A percentile compares a stretch with the other conserved stretches of the same genome.
These are phyloP conservation scores for Magnolia officinalis DNA, from an alignment of 164 flowering plant species.

Conservation along the genomic window DNA sequence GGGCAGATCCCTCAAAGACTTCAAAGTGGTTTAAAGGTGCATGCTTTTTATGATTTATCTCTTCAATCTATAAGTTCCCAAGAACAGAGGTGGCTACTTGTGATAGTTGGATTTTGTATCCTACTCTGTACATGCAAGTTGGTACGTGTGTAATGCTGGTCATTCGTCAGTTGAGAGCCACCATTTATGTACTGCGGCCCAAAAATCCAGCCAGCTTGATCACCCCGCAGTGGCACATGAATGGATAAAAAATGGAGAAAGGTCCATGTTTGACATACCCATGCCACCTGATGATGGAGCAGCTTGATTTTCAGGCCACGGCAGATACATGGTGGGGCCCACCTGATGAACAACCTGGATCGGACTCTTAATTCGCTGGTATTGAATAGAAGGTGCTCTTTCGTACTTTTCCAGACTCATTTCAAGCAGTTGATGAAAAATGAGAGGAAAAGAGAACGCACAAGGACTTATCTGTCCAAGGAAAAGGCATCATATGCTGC, in stretches of 20 bases:
- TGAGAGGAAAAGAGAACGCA: slow-evolving; percentile 16
- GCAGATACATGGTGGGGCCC: too few species aligned
- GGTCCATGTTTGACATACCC: neutral
- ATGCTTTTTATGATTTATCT: neutral
- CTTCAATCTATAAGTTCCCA: neutral
- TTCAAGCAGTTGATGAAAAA: slow-evolving; percentile 30
- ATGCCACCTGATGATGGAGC: neutral
- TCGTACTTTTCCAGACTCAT: slow-evolving; percentile 34
- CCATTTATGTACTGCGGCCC: neutral
- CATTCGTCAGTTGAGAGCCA: neutral
- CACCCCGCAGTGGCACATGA: neutral
- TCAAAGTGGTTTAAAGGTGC: slow-evolving; percentile 53
- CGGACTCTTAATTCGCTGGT: neutral
- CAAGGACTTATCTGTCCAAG: slow-evolving; percentile 15
- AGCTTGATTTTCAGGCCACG: neutral
- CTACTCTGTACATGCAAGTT: neutral
- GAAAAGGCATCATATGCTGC: slow-evolving; percentile 21
- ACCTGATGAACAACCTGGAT: too few species aligned
- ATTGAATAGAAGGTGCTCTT: neutral
- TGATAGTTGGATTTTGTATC: neutral
- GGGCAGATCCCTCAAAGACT: slow-evolving; percentile 50
- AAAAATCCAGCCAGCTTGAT: neutral
- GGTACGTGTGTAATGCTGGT: neutral
- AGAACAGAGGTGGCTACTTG: neutral
- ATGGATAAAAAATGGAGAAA: neutral